Conservation (phyloP, 495 filamentous ascomycete species). For the Neurospora sp. region DNA sequence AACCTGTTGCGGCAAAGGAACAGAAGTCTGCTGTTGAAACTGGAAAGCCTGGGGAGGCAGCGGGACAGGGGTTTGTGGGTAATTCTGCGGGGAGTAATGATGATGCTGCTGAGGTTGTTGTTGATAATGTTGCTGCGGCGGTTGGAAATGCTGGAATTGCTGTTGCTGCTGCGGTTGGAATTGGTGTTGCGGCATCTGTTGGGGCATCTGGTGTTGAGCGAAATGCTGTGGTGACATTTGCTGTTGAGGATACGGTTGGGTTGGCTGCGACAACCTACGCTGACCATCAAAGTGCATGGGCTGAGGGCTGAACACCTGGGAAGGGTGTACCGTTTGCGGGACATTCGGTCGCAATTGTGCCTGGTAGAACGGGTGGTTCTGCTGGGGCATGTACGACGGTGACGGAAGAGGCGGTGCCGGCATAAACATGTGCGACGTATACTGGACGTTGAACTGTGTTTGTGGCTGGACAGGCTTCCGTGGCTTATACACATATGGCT, state of each 20-base stretch:
- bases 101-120: constrained; percentile 3
- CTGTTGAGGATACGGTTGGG: not conserved
- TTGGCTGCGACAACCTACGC: not conserved
- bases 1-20: not conserved
- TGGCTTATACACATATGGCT: constrained; percentile 49
- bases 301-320: not conserved
- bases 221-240: not conserved
- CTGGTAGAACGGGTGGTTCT: constrained; percentile 10
- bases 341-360: not conserved
- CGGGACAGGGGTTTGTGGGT: not conserved
- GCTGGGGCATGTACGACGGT: not conserved
- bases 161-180: not conserved
- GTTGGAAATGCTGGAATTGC: not conserved
- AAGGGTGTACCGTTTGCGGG: not conserved
- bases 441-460: constrained; percentile 24
- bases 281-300: not conserved
- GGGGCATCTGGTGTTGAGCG: not conserved
- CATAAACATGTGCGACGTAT: constrained; percentile 30
- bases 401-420: constrained; percentile 16
- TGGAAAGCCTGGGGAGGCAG: constrained; percentile 1
- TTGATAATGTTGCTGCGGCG: not conserved
- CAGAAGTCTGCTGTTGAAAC: not conserved
- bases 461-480: constrained; percentile 26
- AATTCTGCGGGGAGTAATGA: not conserved
- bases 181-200: constrained; percentile 5